Conservation (phyloP, 2,329 filamentous ascomycete genomes). For the Microascus cirrosus region DNA sequence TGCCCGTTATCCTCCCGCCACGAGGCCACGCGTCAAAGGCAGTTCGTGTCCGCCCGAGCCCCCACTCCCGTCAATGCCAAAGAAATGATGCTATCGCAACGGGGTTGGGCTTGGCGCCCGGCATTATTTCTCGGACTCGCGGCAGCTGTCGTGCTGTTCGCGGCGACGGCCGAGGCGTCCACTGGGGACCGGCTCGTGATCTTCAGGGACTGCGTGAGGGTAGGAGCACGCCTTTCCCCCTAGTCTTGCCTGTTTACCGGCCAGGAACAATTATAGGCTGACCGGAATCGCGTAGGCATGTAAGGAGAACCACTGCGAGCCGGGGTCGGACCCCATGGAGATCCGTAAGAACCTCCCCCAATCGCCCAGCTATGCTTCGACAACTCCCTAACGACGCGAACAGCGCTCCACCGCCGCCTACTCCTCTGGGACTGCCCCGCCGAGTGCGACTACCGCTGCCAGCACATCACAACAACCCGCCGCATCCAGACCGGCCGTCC, state of each 20-base stretch:
- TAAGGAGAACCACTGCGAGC: conserved; percentile 65
- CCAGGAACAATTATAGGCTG: neutral
- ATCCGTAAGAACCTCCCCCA: conserved; percentile 51
- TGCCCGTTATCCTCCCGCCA: neutral
- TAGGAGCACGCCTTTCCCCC: conserved; percentile 21
- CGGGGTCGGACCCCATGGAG: conserved; percentile 38
- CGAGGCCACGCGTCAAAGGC: neutral
- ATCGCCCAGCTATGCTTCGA: conserved; percentile 1
- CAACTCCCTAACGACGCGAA: conserved; percentile 5
- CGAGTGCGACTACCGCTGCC: conserved; percentile 97
- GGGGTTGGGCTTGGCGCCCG: conserved; percentile 2
- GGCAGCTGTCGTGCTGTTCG: conserved; percentile 21
- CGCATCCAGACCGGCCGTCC: conserved; percentile 56
- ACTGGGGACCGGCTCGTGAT: conserved; percentile 76
- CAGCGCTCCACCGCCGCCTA: conserved; percentile 74
- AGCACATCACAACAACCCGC: conserved; percentile 73
- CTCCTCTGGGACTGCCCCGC: conserved; percentile 85
- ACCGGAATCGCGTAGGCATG: conserved; percentile 55
- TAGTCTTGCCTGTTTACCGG: neutral
- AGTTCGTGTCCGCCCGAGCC: no score
- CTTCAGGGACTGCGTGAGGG: conserved; percentile 78
- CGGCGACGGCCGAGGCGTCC: conserved; percentile 51
- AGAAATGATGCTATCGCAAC: neutral
- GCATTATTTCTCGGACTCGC: neutral
- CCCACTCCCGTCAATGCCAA: neutral